These are phyloP conservation scores for Aotearoamyces nothofagi DNA, from an alignment of 2,329 filamentous ascomycete species.

Conservation along the genomic window DNA sequence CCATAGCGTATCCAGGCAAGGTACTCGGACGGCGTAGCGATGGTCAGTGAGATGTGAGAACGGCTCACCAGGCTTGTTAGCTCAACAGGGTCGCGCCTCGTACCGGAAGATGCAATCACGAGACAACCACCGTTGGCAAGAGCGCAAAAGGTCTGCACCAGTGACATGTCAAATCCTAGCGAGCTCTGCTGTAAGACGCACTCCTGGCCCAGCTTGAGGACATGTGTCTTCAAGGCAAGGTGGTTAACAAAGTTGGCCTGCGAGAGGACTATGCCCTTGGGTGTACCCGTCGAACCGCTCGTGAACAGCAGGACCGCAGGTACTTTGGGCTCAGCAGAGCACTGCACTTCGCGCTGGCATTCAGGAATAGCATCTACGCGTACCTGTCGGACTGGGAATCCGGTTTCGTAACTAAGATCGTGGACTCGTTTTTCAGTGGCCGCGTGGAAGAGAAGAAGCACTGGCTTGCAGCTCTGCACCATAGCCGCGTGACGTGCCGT, in stretches of 20 bases:
- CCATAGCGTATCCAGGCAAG: constrained; percentile 6
- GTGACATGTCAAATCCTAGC: constrained; percentile 9
- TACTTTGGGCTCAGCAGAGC: constrained; percentile 1
- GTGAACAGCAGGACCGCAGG: constrained; percentile 15
- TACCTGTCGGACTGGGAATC: constrained; percentile 2
- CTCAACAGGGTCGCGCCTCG: constrained; percentile 8
- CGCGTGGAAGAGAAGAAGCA: constrained; percentile 16
- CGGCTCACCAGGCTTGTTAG: constrained; percentile 7
- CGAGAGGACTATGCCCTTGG: constrained; percentile 25
- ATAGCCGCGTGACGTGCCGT: constrained; percentile 18
- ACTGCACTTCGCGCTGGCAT: too few species aligned
- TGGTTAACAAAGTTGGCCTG: constrained; percentile 12
- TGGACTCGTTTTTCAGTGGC: constrained; percentile 6
- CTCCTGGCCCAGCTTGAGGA: constrained; percentile 4
- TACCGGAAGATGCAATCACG: constrained; percentile 5
- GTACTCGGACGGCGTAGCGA: constrained; percentile 13
- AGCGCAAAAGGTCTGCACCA: constrained; percentile 8
- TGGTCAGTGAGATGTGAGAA: constrained; percentile 9
- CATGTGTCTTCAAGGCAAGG: constrained; percentile 9
- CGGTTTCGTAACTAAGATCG: neutral
- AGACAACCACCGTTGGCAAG: constrained; percentile 8
- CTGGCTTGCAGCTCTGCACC: constrained; percentile 15
- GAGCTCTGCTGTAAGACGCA: constrained; percentile 10
- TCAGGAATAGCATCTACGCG: neutral
- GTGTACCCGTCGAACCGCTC: constrained; percentile 15